Percentiles rank a stretch among this genome's conserved stretches.
These are phyloP conservation scores for Auriculariales sp. DNA, from an alignment of 768 basidiomycete species.

Conservation along the genomic window DNA sequence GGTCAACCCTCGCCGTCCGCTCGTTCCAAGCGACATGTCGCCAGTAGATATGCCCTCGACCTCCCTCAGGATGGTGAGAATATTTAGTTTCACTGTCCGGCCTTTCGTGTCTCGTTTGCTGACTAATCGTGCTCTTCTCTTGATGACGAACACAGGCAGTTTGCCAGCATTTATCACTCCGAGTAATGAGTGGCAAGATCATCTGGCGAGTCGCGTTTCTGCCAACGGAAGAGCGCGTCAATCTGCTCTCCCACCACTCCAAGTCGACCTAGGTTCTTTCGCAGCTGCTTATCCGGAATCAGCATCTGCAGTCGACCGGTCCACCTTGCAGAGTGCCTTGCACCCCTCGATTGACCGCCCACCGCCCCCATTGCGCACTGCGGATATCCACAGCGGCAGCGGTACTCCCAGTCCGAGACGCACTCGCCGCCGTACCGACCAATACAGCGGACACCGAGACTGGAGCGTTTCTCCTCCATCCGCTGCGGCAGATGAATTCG, in stretches of 20 bases:
- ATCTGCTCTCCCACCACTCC: neutral
- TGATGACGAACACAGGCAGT: neutral
- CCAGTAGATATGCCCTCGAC: neutral
- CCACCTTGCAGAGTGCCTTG: no score
- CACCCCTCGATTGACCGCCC: no score
- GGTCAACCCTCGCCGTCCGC: neutral
- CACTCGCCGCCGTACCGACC: no score
- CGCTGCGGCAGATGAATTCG: no score
- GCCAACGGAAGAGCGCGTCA: neutral
- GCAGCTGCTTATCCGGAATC: neutral
- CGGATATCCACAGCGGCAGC: no score
- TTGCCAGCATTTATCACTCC: conserved; percentile 27
- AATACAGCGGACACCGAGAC: no score
- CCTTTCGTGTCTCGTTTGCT: neutral
- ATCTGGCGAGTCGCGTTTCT: neutral
- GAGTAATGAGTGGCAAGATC: conserved; percentile 8
- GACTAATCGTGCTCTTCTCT: no score
- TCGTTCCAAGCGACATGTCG: neutral
- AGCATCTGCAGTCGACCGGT: no score
- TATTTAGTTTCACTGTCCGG: no score
- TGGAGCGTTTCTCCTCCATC: conserved; percentile 48
- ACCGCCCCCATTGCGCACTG: no score
- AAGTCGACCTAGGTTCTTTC: neutral
- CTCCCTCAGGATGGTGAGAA: neutral
- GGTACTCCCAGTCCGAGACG: no score